These are phyloP conservation scores for Hypoxylon sp. DNA, from an alignment of 2,329 filamentous ascomycete species.

Conservation along the genomic window DNA sequence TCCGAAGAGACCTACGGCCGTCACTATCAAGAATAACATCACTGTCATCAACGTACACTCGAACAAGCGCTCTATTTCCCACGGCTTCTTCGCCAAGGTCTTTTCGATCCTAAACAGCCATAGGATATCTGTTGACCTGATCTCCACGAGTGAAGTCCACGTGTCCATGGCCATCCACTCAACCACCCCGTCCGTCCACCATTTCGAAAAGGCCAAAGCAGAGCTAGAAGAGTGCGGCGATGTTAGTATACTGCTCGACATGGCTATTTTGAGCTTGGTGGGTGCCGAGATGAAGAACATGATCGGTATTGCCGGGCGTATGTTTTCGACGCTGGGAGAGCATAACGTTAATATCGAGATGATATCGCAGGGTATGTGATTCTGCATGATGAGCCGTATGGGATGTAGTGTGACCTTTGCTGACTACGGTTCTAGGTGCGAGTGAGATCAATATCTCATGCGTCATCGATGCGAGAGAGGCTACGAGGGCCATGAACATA, in stretches of 20 bases:
- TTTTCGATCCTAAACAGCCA: conserved; percentile 91
- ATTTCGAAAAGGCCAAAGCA: conserved; percentile 74
- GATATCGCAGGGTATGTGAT: conserved; percentile 89
- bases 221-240: conserved; percentile 86
- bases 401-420: background rate
- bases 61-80: conserved; percentile 94
- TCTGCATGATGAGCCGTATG: background rate
- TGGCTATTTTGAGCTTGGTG: conserved; percentile 96
- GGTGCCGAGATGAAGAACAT: conserved; percentile 98
- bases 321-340: conserved; percentile 95
- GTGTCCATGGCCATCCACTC: conserved; percentile 97
- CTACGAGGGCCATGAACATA: conserved; percentile 93
- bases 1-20: conserved; percentile 84
- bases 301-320: conserved; percentile 90
- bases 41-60: conserved; percentile 98
- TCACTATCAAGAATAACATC: conserved; percentile 98
- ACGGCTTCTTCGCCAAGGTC: conserved; percentile 94
- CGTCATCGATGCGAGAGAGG: conserved; percentile 92
- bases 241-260: conserved; percentile 88
- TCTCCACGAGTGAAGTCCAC: conserved; percentile 96
- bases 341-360: conserved; percentile 98
- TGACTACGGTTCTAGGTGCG: conserved; percentile 70
- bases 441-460: conserved; percentile 99
- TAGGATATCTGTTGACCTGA: conserved; percentile 92
- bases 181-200: conserved; percentile 72